A percentile compares a stretch with the other conserved stretches of the same genome.
These are phyloP conservation scores for Termitomyces sp. DNA, from an alignment of 768 basidiomycete genomes.

Conservation along the genomic window DNA sequence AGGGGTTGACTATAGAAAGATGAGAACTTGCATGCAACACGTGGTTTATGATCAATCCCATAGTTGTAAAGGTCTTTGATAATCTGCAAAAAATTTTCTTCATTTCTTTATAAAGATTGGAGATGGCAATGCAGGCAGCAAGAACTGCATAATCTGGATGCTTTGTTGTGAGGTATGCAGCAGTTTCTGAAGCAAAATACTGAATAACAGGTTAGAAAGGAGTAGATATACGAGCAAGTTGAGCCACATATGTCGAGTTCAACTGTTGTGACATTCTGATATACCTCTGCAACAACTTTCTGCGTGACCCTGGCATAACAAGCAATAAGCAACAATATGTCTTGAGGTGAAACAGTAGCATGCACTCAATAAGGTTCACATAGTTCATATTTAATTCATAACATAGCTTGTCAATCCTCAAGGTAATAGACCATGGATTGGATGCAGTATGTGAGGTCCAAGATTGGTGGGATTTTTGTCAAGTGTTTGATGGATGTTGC, in stretches of 20 bases:
- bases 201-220: conserved; percentile 22
- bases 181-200: conserved; percentile 97
- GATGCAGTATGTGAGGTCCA: conserved; percentile 58
- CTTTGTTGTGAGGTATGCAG: conserved; percentile 94
- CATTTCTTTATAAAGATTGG: conserved; percentile 98
- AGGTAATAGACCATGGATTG: conserved; percentile 51
- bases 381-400: conserved; percentile 93
- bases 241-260: conserved; percentile 80
- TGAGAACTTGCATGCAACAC: not conserved
- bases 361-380: conserved; percentile 90
- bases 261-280: conserved; percentile 93
- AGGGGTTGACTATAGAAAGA: conserved; percentile 72
- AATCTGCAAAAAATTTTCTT: conserved; percentile 95
- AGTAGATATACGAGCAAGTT: not conserved
- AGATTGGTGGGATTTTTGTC: conserved; percentile 78
- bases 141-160: conserved; percentile 98
- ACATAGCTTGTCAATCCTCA: conserved; percentile 84
- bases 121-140: conserved; percentile 97
- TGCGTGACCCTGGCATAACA: conserved; percentile 74
- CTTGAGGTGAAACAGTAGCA: not conserved
- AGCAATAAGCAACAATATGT: not conserved
- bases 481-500: conserved; percentile 84
- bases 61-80: conserved; percentile 88
- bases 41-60: conserved; percentile 37
- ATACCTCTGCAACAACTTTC: conserved; percentile 91